phyloP scores from a whole-genome alignment of 2,329 filamentous ascomycete species.

The Monilinia polystroma region DNA sequence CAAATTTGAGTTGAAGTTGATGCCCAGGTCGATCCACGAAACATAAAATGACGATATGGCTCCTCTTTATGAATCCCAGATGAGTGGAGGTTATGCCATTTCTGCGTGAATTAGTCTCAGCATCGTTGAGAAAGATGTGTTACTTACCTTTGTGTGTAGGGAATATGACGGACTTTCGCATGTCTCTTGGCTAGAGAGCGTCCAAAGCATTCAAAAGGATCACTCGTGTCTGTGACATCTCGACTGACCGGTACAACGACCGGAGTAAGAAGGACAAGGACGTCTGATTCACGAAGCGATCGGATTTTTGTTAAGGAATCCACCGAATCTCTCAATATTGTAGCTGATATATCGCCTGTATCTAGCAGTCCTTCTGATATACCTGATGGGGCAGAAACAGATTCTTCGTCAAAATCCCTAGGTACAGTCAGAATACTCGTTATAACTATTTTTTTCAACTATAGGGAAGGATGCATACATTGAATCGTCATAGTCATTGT shows the following conservation, averaged over 20 bases:
- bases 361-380: slow-evolving; percentile 6
- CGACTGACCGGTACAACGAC: slow-evolving; percentile 50
- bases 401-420: slow-evolving; percentile 18
- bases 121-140: not conserved
- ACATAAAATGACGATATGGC: slow-evolving; percentile 50
- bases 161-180: slow-evolving; percentile 65
- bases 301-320: slow-evolving; percentile 50
- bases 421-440: not conserved
- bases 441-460: not conserved
- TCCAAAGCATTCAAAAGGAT: slow-evolving; percentile 73
- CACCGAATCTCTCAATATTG: slow-evolving; percentile 38
- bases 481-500: slow-evolving; percentile 9
- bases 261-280: slow-evolving; percentile 63
- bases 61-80: slow-evolving; percentile 39
- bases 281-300: slow-evolving; percentile 49
- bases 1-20: slow-evolving; percentile 52
- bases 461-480: slow-evolving; percentile 15
- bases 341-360: slow-evolving; percentile 22
- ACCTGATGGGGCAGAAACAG: slow-evolving; percentile 9
- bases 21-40: slow-evolving; percentile 44
- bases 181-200: slow-evolving; percentile 60
- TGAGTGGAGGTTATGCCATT: slow-evolving; percentile 51
- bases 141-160: slow-evolving; percentile 57
- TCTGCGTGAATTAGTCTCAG: slow-evolving; percentile 23
- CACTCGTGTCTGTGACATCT: slow-evolving; percentile 47